Evolutionary conservation across 2,329 filamentous ascomycete genomes (phyloP).

Genomic region (Sclerotinia nivalis): DNA sequence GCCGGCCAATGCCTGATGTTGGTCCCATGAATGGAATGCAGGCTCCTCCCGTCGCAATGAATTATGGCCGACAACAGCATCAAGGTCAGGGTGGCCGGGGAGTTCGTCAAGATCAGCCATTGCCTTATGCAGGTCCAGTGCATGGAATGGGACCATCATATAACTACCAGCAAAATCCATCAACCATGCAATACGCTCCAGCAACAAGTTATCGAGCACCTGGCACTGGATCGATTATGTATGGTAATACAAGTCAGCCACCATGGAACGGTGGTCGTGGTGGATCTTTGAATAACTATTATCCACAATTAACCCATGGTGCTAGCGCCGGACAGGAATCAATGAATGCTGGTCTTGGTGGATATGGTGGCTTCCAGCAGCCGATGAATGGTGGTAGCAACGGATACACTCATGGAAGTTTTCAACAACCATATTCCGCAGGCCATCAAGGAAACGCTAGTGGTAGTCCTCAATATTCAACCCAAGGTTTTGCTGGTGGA

Average conservation of each 20-base stretch:
- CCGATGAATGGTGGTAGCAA: neutral
- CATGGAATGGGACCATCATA: neutral
- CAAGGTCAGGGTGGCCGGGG: accelerated
- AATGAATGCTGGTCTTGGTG: neutral
- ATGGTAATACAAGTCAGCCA: too few species aligned
- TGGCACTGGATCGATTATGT: accelerated
- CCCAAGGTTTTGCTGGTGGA: neutral
- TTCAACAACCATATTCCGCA: neutral
- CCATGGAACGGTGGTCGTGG: too few species aligned
- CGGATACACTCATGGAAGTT: accelerated
- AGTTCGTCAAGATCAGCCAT: neutral
- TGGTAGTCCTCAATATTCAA: neutral
- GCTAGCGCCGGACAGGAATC: too few species aligned
- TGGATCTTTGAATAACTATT: neutral
- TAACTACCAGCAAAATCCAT: neutral
- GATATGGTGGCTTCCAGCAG: neutral
- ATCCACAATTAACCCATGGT: neutral
- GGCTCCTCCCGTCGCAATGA: accelerated
- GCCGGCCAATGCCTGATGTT: accelerated
- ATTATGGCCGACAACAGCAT: neutral
- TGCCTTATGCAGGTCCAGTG: accelerated
- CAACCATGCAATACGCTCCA: neutral
- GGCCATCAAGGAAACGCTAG: neutral
- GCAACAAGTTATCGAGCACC: too few species aligned
- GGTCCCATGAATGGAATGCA: neutral